Conservation (phyloP, 1,284 basidiomycete species). For the Pseudozyma hubeiensis region DNA sequence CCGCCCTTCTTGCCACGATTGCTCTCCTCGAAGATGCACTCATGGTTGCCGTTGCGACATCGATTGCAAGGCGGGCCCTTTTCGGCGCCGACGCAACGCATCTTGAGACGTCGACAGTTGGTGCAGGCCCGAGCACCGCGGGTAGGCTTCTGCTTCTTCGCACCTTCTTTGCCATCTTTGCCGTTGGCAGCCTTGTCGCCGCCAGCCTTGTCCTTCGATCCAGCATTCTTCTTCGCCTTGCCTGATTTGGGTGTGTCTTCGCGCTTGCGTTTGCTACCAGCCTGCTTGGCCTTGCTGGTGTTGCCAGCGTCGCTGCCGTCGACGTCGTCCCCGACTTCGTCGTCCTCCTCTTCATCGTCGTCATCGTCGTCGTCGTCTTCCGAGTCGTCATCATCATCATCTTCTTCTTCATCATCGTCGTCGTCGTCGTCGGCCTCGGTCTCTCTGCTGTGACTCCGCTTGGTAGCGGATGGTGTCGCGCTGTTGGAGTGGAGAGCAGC, state of each 20-base stretch:
- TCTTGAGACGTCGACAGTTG: slow-evolving; percentile 94
- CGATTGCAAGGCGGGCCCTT: slow-evolving; percentile 88
- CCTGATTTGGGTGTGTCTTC: slow-evolving; percentile 27
- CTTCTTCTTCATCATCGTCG: slow-evolving; percentile 37
- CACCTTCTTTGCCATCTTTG: slow-evolving; percentile 17
- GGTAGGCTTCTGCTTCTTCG: slow-evolving; percentile 65
- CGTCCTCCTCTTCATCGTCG: slow-evolving; percentile 29
- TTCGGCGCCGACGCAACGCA: slow-evolving; percentile 96
- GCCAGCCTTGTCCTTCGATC: slow-evolving; percentile 16
- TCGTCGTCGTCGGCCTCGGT: slow-evolving; percentile 30
- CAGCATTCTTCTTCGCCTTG: slow-evolving; percentile 20
- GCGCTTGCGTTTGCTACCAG: slow-evolving; percentile 47
- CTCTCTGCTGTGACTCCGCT: slow-evolving; percentile 31
- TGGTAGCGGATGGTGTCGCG: slow-evolving; percentile 21
- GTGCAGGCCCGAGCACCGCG: slow-evolving; percentile 80
- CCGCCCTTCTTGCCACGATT: slow-evolving; percentile 67
- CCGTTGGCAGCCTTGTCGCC: slow-evolving; percentile 12
- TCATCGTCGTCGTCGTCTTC: slow-evolving; percentile 44
- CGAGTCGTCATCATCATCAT: slow-evolving; percentile 39
- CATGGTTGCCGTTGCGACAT: slow-evolving; percentile 63
- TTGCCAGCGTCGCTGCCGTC: slow-evolving; percentile 34
- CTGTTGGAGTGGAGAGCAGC: slow-evolving; percentile 28
- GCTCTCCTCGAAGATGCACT: slow-evolving; percentile 67
- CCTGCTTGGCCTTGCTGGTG: slow-evolving; percentile 17
- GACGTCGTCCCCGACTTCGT: slow-evolving; percentile 19